Conservation (phyloP, 805 yeast species). For the Torulaspora delbrueckii region DNA sequence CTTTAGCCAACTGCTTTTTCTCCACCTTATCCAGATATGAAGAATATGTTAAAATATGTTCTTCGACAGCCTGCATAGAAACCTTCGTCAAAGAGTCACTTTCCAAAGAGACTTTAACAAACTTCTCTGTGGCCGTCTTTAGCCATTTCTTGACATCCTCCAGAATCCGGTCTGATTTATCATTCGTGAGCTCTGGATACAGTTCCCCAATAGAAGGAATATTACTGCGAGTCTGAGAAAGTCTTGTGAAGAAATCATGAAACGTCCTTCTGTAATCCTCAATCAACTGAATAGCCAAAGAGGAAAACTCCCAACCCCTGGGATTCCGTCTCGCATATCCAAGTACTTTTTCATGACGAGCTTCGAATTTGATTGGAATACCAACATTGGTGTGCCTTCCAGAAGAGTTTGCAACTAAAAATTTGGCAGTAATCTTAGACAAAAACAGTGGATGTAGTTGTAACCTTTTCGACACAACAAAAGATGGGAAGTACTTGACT, state of each 20-base stretch:
- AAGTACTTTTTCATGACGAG: conserved; percentile 71
- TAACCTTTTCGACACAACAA: conserved; percentile 55
- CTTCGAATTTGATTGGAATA: conserved; percentile 76
- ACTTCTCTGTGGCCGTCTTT: conserved; percentile 47
- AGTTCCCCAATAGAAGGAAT: conserved; percentile 32
- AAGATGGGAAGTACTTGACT: conserved; percentile 60
- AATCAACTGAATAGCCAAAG: conserved; percentile 62
- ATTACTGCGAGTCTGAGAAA: conserved; percentile 28
- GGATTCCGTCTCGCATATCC: conserved; percentile 72
- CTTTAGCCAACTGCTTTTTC: conserved; percentile 62
- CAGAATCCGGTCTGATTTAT: conserved; percentile 28
- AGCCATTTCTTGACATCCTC: conserved; percentile 39
- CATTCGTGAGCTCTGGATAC: conserved; percentile 36
- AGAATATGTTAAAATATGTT: conserved; percentile 45
- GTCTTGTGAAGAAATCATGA: conserved; percentile 51
- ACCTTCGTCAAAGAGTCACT: conserved; percentile 70
- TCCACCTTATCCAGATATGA: conserved; percentile 43
- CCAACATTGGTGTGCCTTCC: conserved; percentile 66
- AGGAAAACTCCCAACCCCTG: conserved; percentile 79
- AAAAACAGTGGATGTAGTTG: conserved; percentile 59
- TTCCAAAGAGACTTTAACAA: conserved; percentile 65
- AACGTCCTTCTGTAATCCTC: conserved; percentile 56
- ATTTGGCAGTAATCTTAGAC: conserved; percentile 73
- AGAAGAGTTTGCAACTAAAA: conserved; percentile 50
- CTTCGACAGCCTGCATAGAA: conserved; percentile 65